phyloP scores from a whole-genome alignment of 2,329 filamentous ascomycete genomes.

The Daldinia sp. region DNA sequence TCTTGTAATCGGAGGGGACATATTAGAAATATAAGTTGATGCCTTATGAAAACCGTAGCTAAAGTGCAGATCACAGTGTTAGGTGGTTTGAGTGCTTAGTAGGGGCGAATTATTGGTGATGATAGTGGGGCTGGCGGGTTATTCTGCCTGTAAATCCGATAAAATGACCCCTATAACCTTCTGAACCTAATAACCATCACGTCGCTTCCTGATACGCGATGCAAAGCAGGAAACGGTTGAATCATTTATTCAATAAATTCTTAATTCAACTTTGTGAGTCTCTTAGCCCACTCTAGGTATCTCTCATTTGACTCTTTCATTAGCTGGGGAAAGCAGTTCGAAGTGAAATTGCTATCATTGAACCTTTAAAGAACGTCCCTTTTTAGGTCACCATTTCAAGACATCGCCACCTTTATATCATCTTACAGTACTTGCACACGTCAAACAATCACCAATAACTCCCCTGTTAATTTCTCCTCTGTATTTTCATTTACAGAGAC shows the following conservation, averaged over 20 bases:
- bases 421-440: background rate
- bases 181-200: constrained; percentile 1
- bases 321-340: background rate
- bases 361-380: background rate
- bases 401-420: background rate
- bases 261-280: background rate
- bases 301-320: background rate
- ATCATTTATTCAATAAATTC: background rate
- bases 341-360: background rate
- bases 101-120: background rate
- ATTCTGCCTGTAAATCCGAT: constrained; percentile 13
- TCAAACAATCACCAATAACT: background rate
- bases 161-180: constrained; percentile 14
- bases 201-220: background rate
- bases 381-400: background rate
- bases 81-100: no score
- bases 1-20: no score
- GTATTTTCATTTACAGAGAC: background rate
- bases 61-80: no score
- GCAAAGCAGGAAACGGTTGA: background rate
- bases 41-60: no score
- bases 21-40: no score
- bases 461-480: background rate
- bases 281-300: no score
- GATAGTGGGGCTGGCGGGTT: constrained; percentile 20